Evolutionary conservation across 176 grass and related monocot species (phyloP), one percentile per base, ranked within the genome.

Genomic region (Rhynchospora breviuscula): DNA sequence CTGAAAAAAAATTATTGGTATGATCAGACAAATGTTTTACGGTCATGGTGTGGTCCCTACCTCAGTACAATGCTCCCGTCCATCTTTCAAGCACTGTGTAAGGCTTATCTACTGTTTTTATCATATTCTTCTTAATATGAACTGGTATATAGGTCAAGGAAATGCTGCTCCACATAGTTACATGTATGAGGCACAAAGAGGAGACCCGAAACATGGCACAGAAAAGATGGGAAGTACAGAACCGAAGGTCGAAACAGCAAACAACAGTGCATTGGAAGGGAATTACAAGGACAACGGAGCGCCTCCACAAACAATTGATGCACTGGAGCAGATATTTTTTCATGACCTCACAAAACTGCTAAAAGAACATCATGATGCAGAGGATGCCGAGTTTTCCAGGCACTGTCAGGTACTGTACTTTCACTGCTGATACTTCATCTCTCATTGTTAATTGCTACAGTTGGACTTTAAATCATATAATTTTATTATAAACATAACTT

Each of bases 321-420:
- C 71, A 79, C 87, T 99, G 18, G 93, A 99, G 83, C 72, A 99
- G 79, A 95, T 83, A 85, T 99, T 99, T 85, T 74, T 86, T 86
- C 85, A 96, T 85, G 97, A 99, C 59, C 74, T 96, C 33, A 59
- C 86, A 47, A 88, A 81, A 45, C 78, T 99, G 83, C 71, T 91
- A 10, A 96, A 99, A 87, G 97, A 99, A 88, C 87, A 93, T 29
- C 88, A 94, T 43, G 89, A 90, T 69, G 89, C 91, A 57, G 91
- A 99, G 83, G 89, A 94, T 91, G 85, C 78, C 25, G 97, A 99
- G 93, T 88, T 92, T 75, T 80, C 86, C 44, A 94, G 93, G 45
- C 93, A 99, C 85, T 91, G 81, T 79, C 91, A 89, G 93, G 97
- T 99, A 93, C 45, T n/a, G 81, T 43, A 15, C n/a, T 9, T 73